A percentile compares a stretch with the other conserved stretches of the same genome.
Conservation (phyloP, 75 land plant species). For the Cryptomeria japonica region DNA sequence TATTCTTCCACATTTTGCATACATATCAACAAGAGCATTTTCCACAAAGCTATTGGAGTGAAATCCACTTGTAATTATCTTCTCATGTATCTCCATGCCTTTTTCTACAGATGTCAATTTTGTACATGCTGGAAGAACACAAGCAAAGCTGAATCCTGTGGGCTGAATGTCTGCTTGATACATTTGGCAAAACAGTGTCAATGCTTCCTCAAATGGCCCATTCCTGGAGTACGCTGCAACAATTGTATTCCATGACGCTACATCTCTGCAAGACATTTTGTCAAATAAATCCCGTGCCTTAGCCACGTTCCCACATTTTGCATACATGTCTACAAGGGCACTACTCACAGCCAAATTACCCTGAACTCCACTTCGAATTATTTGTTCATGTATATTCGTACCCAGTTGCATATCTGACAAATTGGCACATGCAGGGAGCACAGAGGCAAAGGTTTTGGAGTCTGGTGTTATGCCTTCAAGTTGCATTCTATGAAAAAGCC, state of each 20-base stretch:
- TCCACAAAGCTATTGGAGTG: slow-evolving; percentile 20
- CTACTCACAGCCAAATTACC: slow-evolving; percentile 30
- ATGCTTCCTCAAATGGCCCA: slow-evolving; percentile 35
- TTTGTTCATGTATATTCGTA: slow-evolving; percentile 19
- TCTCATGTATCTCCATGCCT: slow-evolving; percentile 54
- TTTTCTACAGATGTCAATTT: slow-evolving; percentile 42
- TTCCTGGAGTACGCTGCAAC: slow-evolving; percentile 49
- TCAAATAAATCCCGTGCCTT: slow-evolving; percentile 43
- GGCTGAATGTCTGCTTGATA: slow-evolving; percentile 27
- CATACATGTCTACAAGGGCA: slow-evolving; percentile 64
- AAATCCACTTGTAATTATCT: slow-evolving; percentile 24
- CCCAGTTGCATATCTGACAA: slow-evolving; percentile 11
- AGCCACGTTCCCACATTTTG: slow-evolving; percentile 49
- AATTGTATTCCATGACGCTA: slow-evolving; percentile 65
- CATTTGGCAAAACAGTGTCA: slow-evolving; percentile 42
- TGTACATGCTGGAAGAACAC: slow-evolving; percentile 55
- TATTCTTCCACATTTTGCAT: slow-evolving; percentile 24
- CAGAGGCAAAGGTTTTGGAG: slow-evolving; percentile 3
- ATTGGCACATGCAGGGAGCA: slow-evolving; percentile 7
- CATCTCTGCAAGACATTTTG: slow-evolving; percentile 25
- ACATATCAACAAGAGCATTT: slow-evolving; percentile 37
- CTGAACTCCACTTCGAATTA: slow-evolving; percentile 32
- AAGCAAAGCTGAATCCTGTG: slow-evolving; percentile 38
- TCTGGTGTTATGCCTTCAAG: slow-evolving; percentile 7
- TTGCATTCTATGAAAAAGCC: slow-evolving; percentile 18